Percentiles rank a stretch among this genome's conserved stretches.
phyloP scores from a whole-genome alignment of 345 rosid species.

The Camelina hispida region DNA sequence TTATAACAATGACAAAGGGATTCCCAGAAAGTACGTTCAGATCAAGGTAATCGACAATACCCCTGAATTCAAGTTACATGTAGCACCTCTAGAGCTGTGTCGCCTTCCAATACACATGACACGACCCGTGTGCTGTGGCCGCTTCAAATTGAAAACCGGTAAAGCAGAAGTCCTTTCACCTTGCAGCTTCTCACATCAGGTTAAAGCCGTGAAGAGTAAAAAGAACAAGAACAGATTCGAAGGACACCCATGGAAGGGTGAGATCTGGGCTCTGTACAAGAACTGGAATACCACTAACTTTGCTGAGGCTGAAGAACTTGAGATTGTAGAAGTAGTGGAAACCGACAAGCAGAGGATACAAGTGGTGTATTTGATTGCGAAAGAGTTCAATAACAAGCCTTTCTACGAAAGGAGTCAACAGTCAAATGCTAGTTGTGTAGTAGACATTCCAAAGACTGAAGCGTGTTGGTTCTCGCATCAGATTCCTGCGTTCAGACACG shows the following conservation, averaged over 20 bases:
- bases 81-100: conserved; percentile 51
- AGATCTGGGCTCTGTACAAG: conserved; percentile 67
- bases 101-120: conserved; percentile 20
- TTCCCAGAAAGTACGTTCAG: conserved; percentile 58
- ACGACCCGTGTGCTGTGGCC: conserved; percentile 52
- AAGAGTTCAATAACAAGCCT: conserved; percentile 28
- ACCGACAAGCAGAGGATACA: conserved; percentile 35
- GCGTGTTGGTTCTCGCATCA: conserved; percentile 61
- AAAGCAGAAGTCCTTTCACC: conserved; percentile 37
- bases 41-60: conserved; percentile 49
- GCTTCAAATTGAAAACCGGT: conserved; percentile 48
- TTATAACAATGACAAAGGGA: conserved; percentile 43
- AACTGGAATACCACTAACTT: conserved; percentile 31
- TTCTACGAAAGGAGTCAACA: conserved; percentile 50
- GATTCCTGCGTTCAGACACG: conserved; percentile 51
- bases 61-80: conserved; percentile 50
- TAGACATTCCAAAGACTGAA: conserved; percentile 45
- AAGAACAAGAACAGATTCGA: conserved; percentile 35
- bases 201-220: conserved; percentile 37
- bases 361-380: conserved; percentile 40
- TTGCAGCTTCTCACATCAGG: conserved; percentile 54
- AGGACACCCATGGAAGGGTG: conserved; percentile 55
- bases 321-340: conserved; percentile 58
- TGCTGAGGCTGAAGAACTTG: conserved; percentile 45
- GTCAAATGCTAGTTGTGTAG: conserved; percentile 37